These are phyloP conservation scores for Zygoascus flipseniorum DNA, from an alignment of 805 yeast species.

Conservation along the genomic window DNA sequence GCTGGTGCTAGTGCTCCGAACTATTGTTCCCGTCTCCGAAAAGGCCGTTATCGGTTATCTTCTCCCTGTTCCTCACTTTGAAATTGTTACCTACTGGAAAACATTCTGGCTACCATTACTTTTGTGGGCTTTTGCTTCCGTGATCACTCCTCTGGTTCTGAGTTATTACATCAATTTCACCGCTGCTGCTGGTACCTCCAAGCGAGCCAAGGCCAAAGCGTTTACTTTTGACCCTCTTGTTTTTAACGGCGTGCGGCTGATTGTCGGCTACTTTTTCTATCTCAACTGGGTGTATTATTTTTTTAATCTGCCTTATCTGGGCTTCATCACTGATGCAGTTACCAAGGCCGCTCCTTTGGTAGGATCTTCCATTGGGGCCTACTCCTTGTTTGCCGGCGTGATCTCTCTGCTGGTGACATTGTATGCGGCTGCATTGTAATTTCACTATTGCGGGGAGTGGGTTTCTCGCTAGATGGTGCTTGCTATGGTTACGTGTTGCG, in stretches of 20 bases:
- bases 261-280: conserved; percentile 30
- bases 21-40: conserved; percentile 7
- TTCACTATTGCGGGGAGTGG: background rate
- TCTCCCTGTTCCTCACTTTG: conserved; percentile 4
- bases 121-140: conserved; percentile 18
- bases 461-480: too few relatives aligned
- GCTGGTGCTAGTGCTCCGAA: conserved; percentile 9
- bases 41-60: background rate
- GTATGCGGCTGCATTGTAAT: conserved; percentile 20
- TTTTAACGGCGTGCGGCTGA: conserved; percentile 40
- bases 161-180: conserved; percentile 30
- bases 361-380: conserved; percentile 26
- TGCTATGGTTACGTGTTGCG: background rate
- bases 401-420: conserved; percentile 30
- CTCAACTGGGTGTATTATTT: background rate
- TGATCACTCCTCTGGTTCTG: conserved; percentile 23
- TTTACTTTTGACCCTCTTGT: conserved; percentile 45
- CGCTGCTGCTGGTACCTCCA: conserved; percentile 7
- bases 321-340: conserved; percentile 1
- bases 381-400: conserved; percentile 26
- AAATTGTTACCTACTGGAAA: conserved; percentile 4
- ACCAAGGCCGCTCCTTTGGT: conserved; percentile 10
- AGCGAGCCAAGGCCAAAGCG: conserved; percentile 7
- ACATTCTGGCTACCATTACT: conserved; percentile 22
- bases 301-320: conserved; percentile 19